Evolutionary conservation across 2,329 filamentous ascomycete species (phyloP), one percentile per base, ranked within the genome.

Genomic region (Akanthomyces uredinophilus): DNA sequence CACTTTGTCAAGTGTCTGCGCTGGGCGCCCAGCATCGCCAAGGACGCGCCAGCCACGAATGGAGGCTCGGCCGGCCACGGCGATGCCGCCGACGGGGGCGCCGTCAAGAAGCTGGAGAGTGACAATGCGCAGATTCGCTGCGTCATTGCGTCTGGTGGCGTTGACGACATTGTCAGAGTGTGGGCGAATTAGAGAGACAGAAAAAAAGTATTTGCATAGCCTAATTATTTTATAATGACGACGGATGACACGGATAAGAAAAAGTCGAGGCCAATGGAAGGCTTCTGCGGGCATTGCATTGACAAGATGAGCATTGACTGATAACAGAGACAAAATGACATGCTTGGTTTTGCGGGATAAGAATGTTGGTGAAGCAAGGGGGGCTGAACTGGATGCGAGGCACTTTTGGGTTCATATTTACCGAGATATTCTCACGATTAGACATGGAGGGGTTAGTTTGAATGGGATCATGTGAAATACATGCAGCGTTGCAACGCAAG

Each of bases 1-100:
- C 92, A 92, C 71, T 97, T 98, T 70, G 85, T 97, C 55, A 92
- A 86, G 64, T 94, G 90, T 71, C 81, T 97, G 69, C 79, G 92
- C 65, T 98, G 94, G 93, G 94, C 92, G 2, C 93, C 93, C 0
- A 86, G 86, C 44, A 79, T 91, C 27, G 79, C 85, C 64, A 91
- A 89, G 69, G 85, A 90, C 63, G 77, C 74, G 1, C 74, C 74
- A 2, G 70, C 75, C 2, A 71, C 67, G 52, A 63, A 63, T n/a
- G 62, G 62, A 18, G 44, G 50, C 27, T 57, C 54, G 5, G 29
- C 27, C 1, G 50, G 46, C 8, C 51, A 58, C 32, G 37, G 68
- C 76, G 54, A 80, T 68, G n/a, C 66, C 68, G 32, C 66, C 68
- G 49, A 73, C 63, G 32, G 77, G 63, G 77, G 76, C 46, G 70